phyloP scores from a whole-genome alignment of 129 eudicot species.

The Centrapalus pauciflorus region DNA sequence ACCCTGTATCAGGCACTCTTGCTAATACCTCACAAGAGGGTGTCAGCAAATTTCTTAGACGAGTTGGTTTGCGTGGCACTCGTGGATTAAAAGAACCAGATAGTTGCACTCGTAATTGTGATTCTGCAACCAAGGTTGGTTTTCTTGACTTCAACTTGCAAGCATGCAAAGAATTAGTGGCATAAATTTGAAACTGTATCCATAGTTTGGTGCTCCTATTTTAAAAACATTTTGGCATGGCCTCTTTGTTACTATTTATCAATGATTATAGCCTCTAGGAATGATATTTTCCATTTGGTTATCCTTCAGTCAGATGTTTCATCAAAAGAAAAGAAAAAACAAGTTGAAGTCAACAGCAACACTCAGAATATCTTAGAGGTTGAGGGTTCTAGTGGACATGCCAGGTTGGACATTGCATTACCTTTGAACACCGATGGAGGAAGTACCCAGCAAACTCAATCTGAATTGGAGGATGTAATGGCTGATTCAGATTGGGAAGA shows the following conservation, averaged over 20 bases:
- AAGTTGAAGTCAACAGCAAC: not conserved
- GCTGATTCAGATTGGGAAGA: constrained; percentile 82
- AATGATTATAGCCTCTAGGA: not conserved
- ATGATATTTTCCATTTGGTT: not conserved
- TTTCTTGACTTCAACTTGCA: not conserved
- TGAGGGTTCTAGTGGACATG: constrained; percentile 23
- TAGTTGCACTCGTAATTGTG: constrained; percentile 31
- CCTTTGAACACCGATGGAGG: constrained; percentile 23
- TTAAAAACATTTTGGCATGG: too few species aligned
- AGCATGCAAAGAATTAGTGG: not conserved
- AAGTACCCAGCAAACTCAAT: constrained; percentile 22
- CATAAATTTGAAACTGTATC: not conserved
- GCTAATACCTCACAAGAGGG: constrained; percentile 42
- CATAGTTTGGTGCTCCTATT: not conserved
- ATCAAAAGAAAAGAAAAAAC: constrained; percentile 22
- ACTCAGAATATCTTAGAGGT: constrained; percentile 1
- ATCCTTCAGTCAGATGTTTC: constrained; percentile 30
- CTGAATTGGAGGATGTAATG: constrained; percentile 34
- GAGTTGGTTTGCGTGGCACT: constrained; percentile 32
- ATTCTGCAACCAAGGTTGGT: constrained; percentile 41
- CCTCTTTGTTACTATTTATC: not conserved
- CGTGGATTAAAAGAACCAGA: constrained; percentile 38
- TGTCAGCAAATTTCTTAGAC: constrained; percentile 48
- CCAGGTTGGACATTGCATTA: not conserved
- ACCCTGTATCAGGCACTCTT: constrained; percentile 47